Percentiles rank a stretch among this genome's conserved stretches.
phyloP scores from a whole-genome alignment of 306 rosid genomes.

The Glycine latifolia region DNA sequence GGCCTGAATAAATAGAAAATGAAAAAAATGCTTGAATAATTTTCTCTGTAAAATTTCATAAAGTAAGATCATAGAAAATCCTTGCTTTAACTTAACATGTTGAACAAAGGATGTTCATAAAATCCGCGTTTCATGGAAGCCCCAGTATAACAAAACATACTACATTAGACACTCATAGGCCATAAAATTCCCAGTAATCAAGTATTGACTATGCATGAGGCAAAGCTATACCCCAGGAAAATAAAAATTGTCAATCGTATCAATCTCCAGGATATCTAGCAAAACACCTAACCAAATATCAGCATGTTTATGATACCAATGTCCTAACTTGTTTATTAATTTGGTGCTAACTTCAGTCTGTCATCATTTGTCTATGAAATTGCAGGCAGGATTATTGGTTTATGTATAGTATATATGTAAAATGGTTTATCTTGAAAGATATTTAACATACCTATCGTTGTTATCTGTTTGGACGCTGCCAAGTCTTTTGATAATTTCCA shows the following conservation, averaged over 20 bases:
- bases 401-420: neutral
- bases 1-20: constrained; percentile 66
- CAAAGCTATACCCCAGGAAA: neutral
- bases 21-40: neutral
- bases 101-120: neutral
- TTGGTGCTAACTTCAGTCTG: no score
- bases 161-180: neutral
- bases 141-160: no score
- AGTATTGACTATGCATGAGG: constrained; percentile 15
- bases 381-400: neutral
- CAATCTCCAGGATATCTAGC: neutral
- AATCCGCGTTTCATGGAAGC: constrained; percentile 4
- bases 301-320: constrained; percentile 28
- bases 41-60: constrained; percentile 1
- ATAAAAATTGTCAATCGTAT: constrained; percentile 5
- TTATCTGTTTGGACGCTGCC: constrained; percentile 97
- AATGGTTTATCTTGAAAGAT: constrained; percentile 8
- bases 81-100: constrained; percentile 2
- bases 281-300: constrained; percentile 13
- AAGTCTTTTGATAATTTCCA: constrained; percentile 96
- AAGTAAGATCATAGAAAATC: constrained; percentile 1
- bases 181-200: neutral
- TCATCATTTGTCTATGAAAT: no score
- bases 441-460: constrained; percentile 77
- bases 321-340: no score